These are phyloP conservation scores for Amanita phalloides DNA, from an alignment of 768 basidiomycete genomes.

Conservation along the genomic window DNA sequence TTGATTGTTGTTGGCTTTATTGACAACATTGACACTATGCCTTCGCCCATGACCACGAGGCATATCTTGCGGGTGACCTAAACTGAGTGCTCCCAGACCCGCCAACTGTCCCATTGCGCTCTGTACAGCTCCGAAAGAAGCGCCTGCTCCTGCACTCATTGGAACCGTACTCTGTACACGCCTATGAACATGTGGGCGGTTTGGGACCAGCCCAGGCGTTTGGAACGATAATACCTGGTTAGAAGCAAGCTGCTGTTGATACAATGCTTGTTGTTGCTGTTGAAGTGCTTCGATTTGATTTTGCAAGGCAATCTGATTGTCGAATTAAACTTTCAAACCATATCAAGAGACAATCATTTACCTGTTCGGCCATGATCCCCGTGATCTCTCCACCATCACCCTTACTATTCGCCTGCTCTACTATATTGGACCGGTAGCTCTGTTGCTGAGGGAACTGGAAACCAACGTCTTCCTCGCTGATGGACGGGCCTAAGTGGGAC, in stretches of 20 bases:
- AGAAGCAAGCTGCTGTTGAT: slow-evolving; percentile 84
- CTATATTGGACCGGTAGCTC: slow-evolving; percentile 18
- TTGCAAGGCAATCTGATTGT: slow-evolving; percentile 68
- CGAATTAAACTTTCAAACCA: not conserved
- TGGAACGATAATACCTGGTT: slow-evolving; percentile 77
- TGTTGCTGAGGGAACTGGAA: slow-evolving; percentile 74
- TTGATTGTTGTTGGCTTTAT: slow-evolving; percentile 50
- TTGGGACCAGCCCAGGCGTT: slow-evolving; percentile 62
- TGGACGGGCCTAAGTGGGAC: slow-evolving; percentile 55
- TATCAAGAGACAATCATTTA: slow-evolving; percentile 28
- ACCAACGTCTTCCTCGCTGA: slow-evolving; percentile 70
- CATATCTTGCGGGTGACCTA: slow-evolving; percentile 52
- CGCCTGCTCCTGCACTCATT: slow-evolving; percentile 34
- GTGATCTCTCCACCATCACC: slow-evolving; percentile 66
- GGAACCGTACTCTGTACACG: slow-evolving; percentile 84
- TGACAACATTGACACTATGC: slow-evolving; percentile 88
- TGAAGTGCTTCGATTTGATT: slow-evolving; percentile 85
- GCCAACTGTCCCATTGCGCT: slow-evolving; percentile 63
- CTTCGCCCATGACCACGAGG: slow-evolving; percentile 82
- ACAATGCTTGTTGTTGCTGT: slow-evolving; percentile 83
- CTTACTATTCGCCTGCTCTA: slow-evolving; percentile 38
- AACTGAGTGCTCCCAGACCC: slow-evolving; percentile 34
- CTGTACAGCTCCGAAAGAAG: slow-evolving; percentile 34
- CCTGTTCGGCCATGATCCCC: slow-evolving; percentile 95
- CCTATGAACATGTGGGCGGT: slow-evolving; percentile 49